A percentile compares a stretch with the other conserved stretches of the same genome.
These are phyloP conservation scores for Microdochium paspali DNA, from an alignment of 2,329 filamentous ascomycete genomes.

Conservation along the genomic window DNA sequence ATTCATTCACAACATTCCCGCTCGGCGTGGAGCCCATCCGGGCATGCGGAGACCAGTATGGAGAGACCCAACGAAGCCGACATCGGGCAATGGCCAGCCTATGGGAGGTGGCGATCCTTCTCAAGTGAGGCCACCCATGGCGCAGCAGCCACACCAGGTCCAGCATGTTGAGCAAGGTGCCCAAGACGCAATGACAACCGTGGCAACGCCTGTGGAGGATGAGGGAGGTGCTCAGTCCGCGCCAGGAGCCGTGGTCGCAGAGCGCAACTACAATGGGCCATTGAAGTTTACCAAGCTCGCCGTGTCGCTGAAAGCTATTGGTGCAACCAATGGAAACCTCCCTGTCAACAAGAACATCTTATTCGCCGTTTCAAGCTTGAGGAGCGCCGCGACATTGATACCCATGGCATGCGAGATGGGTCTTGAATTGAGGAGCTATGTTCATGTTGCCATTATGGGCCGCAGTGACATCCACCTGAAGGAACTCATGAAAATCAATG, in stretches of 20 bases:
- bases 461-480: conserved; percentile 59
- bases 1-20: conserved; percentile 55
- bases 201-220: background rate
- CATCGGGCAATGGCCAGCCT: background rate
- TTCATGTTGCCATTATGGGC: conserved; percentile 76
- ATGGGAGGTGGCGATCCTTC: background rate
- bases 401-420: conserved; percentile 87
- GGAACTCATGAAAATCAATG: conserved; percentile 67
- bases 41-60: conserved; percentile 29
- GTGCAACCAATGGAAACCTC: conserved; percentile 40
- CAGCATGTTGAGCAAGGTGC: background rate
- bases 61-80: conserved; percentile 3
- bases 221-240: background rate
- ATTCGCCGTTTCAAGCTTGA: conserved; percentile 67
- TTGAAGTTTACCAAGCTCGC: conserved; percentile 61
- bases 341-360: conserved; percentile 60
- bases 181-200: background rate
- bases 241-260: conserved; percentile 7
- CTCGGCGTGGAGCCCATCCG: conserved; percentile 25
- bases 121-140: background rate
- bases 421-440: conserved; percentile 54
- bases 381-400: conserved; percentile 62
- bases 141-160: background rate
- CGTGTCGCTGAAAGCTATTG: conserved; percentile 50
- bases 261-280: conserved; percentile 55